Evolutionary conservation across 140 eudicot genomes (phyloP).

Genomic region (Anethum foeniculum): DNA sequence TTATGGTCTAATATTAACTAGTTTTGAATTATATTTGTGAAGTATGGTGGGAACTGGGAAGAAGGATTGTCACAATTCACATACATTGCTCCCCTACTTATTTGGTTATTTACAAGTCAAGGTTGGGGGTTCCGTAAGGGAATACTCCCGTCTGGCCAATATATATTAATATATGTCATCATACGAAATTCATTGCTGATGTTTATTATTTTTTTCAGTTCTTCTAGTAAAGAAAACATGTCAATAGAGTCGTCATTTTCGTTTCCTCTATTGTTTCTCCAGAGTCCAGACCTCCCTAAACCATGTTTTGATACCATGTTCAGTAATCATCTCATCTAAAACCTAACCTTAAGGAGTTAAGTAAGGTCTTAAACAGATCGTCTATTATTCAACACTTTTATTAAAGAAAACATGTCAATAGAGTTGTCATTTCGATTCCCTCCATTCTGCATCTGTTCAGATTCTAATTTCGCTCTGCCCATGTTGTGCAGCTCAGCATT

Average conservation of each 20-base stretch:
- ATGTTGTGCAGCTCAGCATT: not conserved
- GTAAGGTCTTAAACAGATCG: too few relatives aligned
- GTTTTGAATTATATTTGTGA: not conserved
- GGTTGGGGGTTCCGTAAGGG: not conserved
- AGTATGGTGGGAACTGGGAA: not conserved
- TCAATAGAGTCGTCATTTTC: not conserved
- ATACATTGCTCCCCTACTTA: not conserved
- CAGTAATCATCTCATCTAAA: too few relatives aligned
- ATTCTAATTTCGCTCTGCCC: not conserved
- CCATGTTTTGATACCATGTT: too few relatives aligned
- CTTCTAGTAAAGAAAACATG: not conserved
- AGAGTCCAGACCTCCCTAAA: too few relatives aligned
- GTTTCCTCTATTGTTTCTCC: not conserved
- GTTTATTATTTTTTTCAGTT: not conserved
- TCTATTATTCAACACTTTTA: too few relatives aligned
- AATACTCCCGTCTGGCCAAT: not conserved
- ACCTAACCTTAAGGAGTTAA: too few relatives aligned
- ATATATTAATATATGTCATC: too few relatives aligned
- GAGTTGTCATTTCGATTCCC: not conserved
- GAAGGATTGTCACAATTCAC: not conserved
- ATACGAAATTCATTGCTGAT: not conserved
- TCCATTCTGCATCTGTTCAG: not conserved
- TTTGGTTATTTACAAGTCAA: not conserved
- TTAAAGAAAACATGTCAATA: not conserved
- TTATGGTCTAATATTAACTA: not conserved